These are phyloP conservation scores for Alternaria incomplexa DNA, from an alignment of 2,329 filamentous ascomycete species.

Conservation along the genomic window DNA sequence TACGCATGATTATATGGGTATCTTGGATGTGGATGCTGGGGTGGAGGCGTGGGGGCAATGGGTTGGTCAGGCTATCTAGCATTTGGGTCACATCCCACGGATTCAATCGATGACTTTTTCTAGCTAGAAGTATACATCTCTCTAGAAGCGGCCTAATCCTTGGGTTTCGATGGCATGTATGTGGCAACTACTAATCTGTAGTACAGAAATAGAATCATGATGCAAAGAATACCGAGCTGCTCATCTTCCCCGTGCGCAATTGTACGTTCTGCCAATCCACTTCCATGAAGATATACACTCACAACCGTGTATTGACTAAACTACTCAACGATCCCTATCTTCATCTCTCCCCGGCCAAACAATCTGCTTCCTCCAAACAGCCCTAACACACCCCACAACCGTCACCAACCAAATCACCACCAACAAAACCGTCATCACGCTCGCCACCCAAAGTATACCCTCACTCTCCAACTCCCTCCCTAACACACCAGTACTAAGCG, in stretches of 20 bases:
- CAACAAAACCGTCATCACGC: constrained; percentile 58
- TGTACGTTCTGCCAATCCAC: too few relatives aligned
- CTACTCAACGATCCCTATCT: constrained; percentile 27
- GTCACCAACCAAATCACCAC: constrained; percentile 61
- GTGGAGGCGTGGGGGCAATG: not conserved
- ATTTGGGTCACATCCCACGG: too few relatives aligned
- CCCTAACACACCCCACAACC: constrained; percentile 54
- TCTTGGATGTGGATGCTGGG: not conserved
- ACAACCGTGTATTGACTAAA: not conserved
- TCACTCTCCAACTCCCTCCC: constrained; percentile 40
- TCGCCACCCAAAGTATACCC: constrained; percentile 48
- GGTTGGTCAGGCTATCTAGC: not conserved
- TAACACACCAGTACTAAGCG: constrained; percentile 44
- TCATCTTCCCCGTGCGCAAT: too few relatives aligned
- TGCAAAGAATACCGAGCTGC: too few relatives aligned
- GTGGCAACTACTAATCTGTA: too few relatives aligned
- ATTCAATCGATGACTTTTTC: too few relatives aligned
- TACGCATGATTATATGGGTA: not conserved
- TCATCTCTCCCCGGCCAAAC: constrained; percentile 57
- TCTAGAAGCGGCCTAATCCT: too few relatives aligned
- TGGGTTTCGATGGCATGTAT: too few relatives aligned
- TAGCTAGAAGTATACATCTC: too few relatives aligned
- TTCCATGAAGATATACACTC: too few relatives aligned
- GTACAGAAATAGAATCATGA: too few relatives aligned
- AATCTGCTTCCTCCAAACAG: constrained; percentile 58